phyloP scores from a whole-genome alignment of 2,329 filamentous ascomycete genomes.

The Mariannaea sp. region DNA sequence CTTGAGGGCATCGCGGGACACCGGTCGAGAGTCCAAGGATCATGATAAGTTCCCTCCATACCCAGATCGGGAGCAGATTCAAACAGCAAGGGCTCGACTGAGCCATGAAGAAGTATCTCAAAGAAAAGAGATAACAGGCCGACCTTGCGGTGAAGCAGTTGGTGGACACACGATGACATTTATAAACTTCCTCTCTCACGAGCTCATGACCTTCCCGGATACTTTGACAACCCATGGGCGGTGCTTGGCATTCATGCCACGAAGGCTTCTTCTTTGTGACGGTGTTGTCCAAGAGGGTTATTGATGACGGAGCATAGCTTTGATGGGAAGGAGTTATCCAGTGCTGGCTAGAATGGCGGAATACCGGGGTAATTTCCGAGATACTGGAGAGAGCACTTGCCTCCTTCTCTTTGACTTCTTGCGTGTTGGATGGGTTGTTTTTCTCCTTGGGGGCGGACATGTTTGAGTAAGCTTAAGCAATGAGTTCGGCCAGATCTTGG shows the following conservation, averaged over 20 bases:
- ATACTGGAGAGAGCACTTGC: conserved; percentile 31
- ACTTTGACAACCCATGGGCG: conserved; percentile 29
- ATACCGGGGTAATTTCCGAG: conserved; percentile 24
- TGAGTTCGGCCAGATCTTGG: conserved; percentile 31
- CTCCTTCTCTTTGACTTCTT: conserved; percentile 23
- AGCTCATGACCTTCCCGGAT: conserved; percentile 40
- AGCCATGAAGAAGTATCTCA: conserved; percentile 4
- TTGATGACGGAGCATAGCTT: conserved; percentile 31
- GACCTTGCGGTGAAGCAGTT: conserved; percentile 24
- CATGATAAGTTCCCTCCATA: neutral
- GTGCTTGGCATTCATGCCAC: conserved; percentile 23
- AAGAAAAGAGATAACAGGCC: conserved; percentile 22
- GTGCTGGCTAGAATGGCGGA: conserved; percentile 39
- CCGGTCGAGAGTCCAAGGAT: neutral
- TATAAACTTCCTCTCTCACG: conserved; percentile 45
- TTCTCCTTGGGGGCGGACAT: conserved; percentile 32
- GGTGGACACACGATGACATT: conserved; percentile 35
- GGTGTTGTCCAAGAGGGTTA: conserved; percentile 22
- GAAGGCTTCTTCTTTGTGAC: conserved; percentile 35
- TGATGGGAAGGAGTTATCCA: conserved; percentile 26
- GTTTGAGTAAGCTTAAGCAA: conserved; percentile 35
- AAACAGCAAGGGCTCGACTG: conserved; percentile 3
- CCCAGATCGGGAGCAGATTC: neutral
- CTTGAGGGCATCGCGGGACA: neutral
- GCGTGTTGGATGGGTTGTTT: conserved; percentile 27